These are phyloP conservation scores for Suillus lakei DNA, from an alignment of 768 basidiomycete species.

Conservation along the genomic window DNA sequence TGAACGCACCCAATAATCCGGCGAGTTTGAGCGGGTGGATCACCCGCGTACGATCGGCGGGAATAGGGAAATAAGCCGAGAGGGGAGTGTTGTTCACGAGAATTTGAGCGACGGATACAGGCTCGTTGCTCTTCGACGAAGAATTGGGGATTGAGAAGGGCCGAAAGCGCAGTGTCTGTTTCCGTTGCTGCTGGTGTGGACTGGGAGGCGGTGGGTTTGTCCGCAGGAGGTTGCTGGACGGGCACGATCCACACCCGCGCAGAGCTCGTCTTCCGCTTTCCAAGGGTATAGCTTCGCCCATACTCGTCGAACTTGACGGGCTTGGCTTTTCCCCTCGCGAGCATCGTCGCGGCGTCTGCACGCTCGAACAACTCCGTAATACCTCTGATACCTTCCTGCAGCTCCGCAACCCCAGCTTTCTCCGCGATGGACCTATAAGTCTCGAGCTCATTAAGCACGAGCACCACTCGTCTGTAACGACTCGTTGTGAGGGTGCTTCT, in stretches of 20 bases:
- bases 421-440: constrained; percentile 63
- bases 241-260: constrained; percentile 95
- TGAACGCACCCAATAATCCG: constrained; percentile 85
- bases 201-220: constrained; percentile 2
- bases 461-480: constrained; percentile 68
- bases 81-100: constrained; percentile 88
- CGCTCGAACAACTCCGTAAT: constrained; percentile 71
- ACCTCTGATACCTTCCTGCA: constrained; percentile 52
- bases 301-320: constrained; percentile 67
- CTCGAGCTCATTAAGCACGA: constrained; percentile 68
- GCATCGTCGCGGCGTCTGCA: constrained; percentile 38
- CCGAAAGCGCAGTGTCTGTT: constrained; percentile 4
- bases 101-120: constrained; percentile 63
- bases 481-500: constrained; percentile 64
- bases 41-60: constrained; percentile 79
- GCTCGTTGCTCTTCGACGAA: constrained; percentile 18
- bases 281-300: constrained; percentile 87
- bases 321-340: constrained; percentile 48
- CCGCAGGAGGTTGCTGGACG: constrained; percentile 34
- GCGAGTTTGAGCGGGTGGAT: constrained; percentile 85
- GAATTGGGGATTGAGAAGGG: constrained; percentile 16
- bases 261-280: constrained; percentile 86
- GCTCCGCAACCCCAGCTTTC: constrained; percentile 59
- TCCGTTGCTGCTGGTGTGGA: constrained; percentile 18
- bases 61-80: constrained; percentile 74